Percentiles rank a stretch among this genome's conserved stretches.
phyloP scores from a whole-genome alignment of 371 early-diverging fungal species.

The Mucor indicus region DNA sequence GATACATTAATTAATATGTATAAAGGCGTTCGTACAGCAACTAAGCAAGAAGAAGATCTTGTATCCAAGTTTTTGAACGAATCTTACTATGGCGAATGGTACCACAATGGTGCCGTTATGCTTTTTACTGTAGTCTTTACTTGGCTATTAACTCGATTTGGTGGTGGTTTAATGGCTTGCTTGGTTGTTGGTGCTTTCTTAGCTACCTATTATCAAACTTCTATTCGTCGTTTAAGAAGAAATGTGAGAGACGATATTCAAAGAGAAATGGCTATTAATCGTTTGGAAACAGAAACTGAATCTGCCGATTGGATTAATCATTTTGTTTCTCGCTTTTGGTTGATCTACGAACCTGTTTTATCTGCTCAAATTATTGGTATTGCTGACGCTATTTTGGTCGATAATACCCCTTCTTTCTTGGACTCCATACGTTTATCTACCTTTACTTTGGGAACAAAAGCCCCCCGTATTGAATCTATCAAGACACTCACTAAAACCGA shows the following conservation, averaged over 20 bases:
- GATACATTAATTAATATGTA: slow-evolving; percentile 17
- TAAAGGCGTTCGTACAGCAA: slow-evolving; percentile 12
- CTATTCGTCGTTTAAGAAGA: slow-evolving; percentile 69
- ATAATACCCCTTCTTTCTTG: slow-evolving; percentile 87
- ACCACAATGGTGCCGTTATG: slow-evolving; percentile 34
- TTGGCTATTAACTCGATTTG: slow-evolving; percentile 31
- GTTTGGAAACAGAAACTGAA: slow-evolving; percentile 69
- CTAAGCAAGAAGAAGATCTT: slow-evolving; percentile 15
- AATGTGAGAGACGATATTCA: slow-evolving; percentile 71
- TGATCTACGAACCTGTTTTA: slow-evolving; percentile 91
- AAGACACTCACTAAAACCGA: slow-evolving; percentile 79
- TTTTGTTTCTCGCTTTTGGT: slow-evolving; percentile 85
- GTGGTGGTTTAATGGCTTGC: slow-evolving; percentile 35
- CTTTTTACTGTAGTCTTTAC: slow-evolving; percentile 31
- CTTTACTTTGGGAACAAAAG: slow-evolving; percentile 96
- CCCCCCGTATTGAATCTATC: slow-evolving; percentile 94
- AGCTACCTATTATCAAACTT: slow-evolving; percentile 76
- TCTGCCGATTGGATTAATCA: slow-evolving; percentile 98
- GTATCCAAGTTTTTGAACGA: slow-evolving; percentile 30
- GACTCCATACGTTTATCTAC: slow-evolving; percentile 88
- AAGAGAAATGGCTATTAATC: slow-evolving; percentile 56
- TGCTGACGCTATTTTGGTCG: slow-evolving; percentile 75
- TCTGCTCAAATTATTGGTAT: slow-evolving; percentile 76
- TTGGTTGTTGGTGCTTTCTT: slow-evolving; percentile 45
- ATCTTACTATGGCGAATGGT: slow-evolving; percentile 39